Base-by-base conservation (phyloP, 768 basidiomycete species). In the Coprinopsis cinerea region DNA sequence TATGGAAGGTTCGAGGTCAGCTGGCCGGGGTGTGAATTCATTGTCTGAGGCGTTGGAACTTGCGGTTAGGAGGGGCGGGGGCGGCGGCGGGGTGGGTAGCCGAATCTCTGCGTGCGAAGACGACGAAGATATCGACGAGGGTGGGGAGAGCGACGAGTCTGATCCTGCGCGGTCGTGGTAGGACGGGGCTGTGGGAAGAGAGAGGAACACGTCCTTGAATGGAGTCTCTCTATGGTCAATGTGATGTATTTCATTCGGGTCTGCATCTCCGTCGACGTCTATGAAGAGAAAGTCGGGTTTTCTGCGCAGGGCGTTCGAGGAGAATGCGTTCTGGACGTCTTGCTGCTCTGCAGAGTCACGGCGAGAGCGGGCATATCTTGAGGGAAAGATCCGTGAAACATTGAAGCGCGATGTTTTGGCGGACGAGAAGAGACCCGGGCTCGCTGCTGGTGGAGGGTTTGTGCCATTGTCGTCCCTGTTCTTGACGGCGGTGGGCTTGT, bases 301-400 rank as follows among this genome's bases (percentile, higher is more conserved):
- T 15, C 54, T 53, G 7, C 51, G 44, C 2, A 37, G 42, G 15
- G 30, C 28, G 24, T 46, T 35, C n/a, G 55, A 25, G 17, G 51
- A 37, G 10, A 52, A 42, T 25, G 28, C 20, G 25, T 46, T 14
- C 45, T 34, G 28, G 10, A 41, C 35, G 24, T 54, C 41, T 23
- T 22, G 11, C 20, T 27, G 40, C 20, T 49, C 48, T 45, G 25
- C 11, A 7, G 45, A 36, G 30, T 53, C 54, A 32, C 44, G 43
- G 26, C 41, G 50, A 24, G 17, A 15, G 40, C 52, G 59, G 2
- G 60, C 66, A 54, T 74, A 68, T 14, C 72, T 61, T 27, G 68
- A 74, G 28, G 72, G 71, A 50, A 75, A 73, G 47, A 73, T 68
- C 47, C 56, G 67, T 41, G 59, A 66, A 41, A 54, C 59, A 47